Evolutionary conservation across 78 protist genomes (phyloP), one percentile per base, ranked within the genome.

Genomic region (Salpingoeca rosetta): DNA sequence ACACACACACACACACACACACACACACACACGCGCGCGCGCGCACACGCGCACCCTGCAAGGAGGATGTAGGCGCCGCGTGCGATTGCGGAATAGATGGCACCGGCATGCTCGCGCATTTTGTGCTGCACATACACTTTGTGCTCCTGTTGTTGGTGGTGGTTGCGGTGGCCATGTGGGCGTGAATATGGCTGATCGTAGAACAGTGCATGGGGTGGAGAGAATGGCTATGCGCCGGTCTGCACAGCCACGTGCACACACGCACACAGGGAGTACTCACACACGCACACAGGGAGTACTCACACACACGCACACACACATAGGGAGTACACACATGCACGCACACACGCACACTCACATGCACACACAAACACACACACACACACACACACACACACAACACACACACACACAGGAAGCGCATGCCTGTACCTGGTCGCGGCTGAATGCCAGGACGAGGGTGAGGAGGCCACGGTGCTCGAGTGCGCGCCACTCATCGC

Each of bases 361-460:
- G 17, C 7, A 51, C 65, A 17, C 17, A 22, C 31, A 51, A 51
- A 51, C 65, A 51, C 7, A 17, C 65, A 51, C 7, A 17, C 17
- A 7, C 65, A 51, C 65, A 51, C 7, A 17, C 65, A 51, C 7
- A 17, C 17, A 7, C 65, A 51, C 7, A 51, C 65, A 51, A 51
- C 31, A 51, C 65, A 17, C 7, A 7, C 7, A 51, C 7, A 51
- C 65, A 17, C 17, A 22, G 65, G 17, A 51, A 51, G 17, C 65
- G 39, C 44, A 45, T n/a, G 44, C 12, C 43, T 3, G 44, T 12
- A 57, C 85, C 85, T 85, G 83, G 42, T 85, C 84, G 56, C 88
- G 83, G 37, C 84, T 79, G 25, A 45, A 85, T 22, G 88, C 88
- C 2, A 72, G 26, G 17, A 85, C 0, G 40, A 85, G 79, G 44